Evolutionary conservation across 305 asterid genomes (phyloP), one percentile per base, ranked within the genome.

Genomic region (Rubia balearica): DNA sequence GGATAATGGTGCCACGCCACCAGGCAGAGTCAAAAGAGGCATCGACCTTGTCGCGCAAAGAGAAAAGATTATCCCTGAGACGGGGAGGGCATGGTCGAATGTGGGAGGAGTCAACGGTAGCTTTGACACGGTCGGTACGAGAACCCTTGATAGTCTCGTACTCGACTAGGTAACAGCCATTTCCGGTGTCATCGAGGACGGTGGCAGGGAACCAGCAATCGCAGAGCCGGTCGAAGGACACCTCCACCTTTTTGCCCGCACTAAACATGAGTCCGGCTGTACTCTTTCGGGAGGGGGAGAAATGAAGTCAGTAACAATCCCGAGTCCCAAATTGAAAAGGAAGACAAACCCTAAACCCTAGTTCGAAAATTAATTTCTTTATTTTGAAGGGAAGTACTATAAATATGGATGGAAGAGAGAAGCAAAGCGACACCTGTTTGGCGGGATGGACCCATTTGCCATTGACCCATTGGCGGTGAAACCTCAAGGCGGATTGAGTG

Each of bases 1-100:
- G 78, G 4, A 85, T 85, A 66, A 90, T 76, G 19, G 86, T 74
- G 66, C 97, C 96, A 79, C 79, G 71, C 87, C 91, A 80, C 98
- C 98, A 92, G 78, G 90, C 90, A 82, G 14, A 76, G 65, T 86
- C 82, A 69, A 78, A 82, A 72, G 48, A 80, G 9, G 95, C 96
- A 7, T 92, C 97, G 65, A 92, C 98, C 67, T 90, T 88, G 65
- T 89, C 95, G 81, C 81, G 74, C 78, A 90, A 75, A 69, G 63
- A 71, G 73, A 83, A 90, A 36, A 73, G 77, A 60, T 74, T 85
- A 41, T 74, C 81, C 77, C 80, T 83, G 56, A 90, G 84, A 73
- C 30, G 82, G 8, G 97, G 97, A 36, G 97, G 96, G 69, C 82
- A 79, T 60, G 98, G 98, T 42, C 96, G 85, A 71, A 90, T 79